Base-by-base conservation (phyloP, 139 green algal genomes). In the Tetraselmis chui region DNA sequence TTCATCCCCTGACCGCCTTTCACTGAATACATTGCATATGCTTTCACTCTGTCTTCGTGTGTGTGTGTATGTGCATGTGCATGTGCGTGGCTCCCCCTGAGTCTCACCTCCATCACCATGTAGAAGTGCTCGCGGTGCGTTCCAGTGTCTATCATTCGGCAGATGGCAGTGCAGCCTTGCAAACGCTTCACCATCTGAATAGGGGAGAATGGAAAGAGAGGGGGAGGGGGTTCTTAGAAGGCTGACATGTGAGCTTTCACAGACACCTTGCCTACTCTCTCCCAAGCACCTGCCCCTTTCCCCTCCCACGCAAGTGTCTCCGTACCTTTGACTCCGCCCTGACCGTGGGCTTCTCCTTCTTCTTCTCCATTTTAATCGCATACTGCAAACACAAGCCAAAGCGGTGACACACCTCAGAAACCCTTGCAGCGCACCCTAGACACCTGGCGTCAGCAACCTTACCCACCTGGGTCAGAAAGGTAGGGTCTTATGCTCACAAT, bases 101-200 rank as follows among this genome's bases (percentile, higher is more conserved):
- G 0, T 2, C 87, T 23, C 29, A 89, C 88, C 86, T 97, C 90
- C 91, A 97, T 93, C n/a, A 91, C 79, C 74, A 97, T 91, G 80
- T 87, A 97, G 31, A 87, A 89, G 79, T 87, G 89, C 28, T 92
- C 88, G 29, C 91, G 82, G 30, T 91, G 76, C 1, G n/a, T 82
- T 29, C 89, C 88, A 29, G 28, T 88, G 25, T 59, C 82, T 31
- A 82, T 59, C 31, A 88, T 85, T 5, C 45, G 78, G 82, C 81
- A 89, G 29, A 92, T 86, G 45, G 88, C 79, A 22, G 26, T 28
- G n/a, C 30, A 84, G 27, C 1, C 31, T 59, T 85, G 75, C 31
- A 94, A 86, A 78, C 80, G 79, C 59, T 83, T 83, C 30, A 94
- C 79, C 1, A 84, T 81, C 87, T 90, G 79, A 79, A 45, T 23